phyloP scores from a whole-genome alignment of 441 rosid genomes.

The Eutrema salsugineum region DNA sequence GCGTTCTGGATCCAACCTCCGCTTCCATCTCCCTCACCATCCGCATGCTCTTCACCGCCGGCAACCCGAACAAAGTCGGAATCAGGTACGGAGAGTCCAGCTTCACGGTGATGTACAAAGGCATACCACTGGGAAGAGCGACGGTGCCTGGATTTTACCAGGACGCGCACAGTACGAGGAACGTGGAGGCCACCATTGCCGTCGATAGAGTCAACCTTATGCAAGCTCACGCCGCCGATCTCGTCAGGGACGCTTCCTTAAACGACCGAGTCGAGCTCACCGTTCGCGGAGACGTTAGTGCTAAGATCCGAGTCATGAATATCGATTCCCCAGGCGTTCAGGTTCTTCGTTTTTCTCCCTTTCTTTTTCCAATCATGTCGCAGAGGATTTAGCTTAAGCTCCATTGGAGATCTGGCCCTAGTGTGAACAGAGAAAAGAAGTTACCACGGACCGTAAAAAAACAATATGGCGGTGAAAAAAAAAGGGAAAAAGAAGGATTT shows the following conservation, averaged over 20 bases:
- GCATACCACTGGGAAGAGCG: constrained; percentile 86
- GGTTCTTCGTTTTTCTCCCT: constrained; percentile 37
- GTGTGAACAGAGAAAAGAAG: background rate
- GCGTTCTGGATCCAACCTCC: constrained; percentile 42
- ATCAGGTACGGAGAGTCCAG: constrained; percentile 91
- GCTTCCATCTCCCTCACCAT: constrained; percentile 74
- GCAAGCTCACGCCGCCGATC: constrained; percentile 82
- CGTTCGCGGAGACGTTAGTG: constrained; percentile 80
- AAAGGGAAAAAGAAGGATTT: background rate
- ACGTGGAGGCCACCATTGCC: constrained; percentile 72
- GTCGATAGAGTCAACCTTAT: constrained; percentile 79
- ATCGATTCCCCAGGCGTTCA: constrained; percentile 94
- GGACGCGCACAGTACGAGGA: constrained; percentile 73
- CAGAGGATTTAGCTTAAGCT: background rate
- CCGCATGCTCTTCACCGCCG: constrained; percentile 76
- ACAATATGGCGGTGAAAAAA: background rate
- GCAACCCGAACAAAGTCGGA: constrained; percentile 89
- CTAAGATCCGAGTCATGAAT: constrained; percentile 85
- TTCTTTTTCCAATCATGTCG: background rate
- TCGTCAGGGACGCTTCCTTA: constrained; percentile 76
- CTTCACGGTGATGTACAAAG: constrained; percentile 90
- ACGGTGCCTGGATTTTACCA: constrained; percentile 87
- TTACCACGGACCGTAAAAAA: constrained; percentile 7
- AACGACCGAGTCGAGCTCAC: constrained; percentile 86
- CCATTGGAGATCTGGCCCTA: background rate